Evolutionary conservation across 139 green algal genomes (phyloP).

Genomic region (Volvox africanus): DNA sequence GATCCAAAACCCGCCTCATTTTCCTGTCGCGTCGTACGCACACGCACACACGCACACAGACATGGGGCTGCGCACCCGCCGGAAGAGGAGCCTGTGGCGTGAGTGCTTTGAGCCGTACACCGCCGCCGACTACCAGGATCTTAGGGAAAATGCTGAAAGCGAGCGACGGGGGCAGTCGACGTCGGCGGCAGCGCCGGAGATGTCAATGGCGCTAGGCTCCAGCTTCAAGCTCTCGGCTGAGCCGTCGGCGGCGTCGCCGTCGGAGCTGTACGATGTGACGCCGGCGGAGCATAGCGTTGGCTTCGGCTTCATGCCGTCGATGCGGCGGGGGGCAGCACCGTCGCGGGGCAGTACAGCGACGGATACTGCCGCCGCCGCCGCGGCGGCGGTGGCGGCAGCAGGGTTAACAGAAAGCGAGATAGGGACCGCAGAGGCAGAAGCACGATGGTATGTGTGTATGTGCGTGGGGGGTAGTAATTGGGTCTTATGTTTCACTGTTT

Average conservation of each 20-base stretch:
- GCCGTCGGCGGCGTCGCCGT: constrained; percentile 16
- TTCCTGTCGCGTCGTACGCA: too few relatives aligned
- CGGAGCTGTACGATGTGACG: constrained; percentile 21
- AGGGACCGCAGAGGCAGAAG: background rate
- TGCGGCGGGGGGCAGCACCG: background rate
- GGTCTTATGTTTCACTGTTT: too few relatives aligned
- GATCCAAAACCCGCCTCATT: too few relatives aligned
- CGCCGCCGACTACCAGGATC: constrained; percentile 37
- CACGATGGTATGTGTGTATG: constrained; percentile 15
- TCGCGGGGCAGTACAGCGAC: background rate
- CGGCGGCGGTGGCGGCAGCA: background rate
- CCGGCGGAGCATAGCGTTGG: background rate
- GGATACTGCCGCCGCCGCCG: background rate
- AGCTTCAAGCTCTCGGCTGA: background rate
- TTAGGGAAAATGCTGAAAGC: background rate
- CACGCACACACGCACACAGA: background rate
- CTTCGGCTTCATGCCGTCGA: constrained; percentile 9
- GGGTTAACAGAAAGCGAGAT: background rate
- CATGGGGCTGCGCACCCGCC: constrained; percentile 6
- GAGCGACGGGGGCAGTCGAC: background rate
- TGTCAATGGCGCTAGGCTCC: background rate
- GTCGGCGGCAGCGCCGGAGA: background rate
- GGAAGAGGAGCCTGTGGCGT: constrained; percentile 3
- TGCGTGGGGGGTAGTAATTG: too few relatives aligned
- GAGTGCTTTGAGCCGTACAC: constrained; percentile 54